phyloP scores from a whole-genome alignment of 768 basidiomycete species.

The Mycena capillaripes region DNA sequence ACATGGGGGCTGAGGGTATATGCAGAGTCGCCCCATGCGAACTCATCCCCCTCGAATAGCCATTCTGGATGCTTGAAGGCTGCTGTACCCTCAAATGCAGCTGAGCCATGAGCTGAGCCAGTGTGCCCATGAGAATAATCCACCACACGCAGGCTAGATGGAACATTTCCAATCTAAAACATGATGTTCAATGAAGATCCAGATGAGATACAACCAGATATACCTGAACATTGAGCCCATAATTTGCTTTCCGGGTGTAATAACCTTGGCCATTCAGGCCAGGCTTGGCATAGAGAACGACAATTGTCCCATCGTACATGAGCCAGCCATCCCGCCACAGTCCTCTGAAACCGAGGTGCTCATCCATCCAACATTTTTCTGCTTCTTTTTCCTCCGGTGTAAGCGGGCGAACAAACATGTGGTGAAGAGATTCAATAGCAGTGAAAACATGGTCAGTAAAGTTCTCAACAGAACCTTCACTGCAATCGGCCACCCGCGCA shows the following conservation, averaged over 20 bases:
- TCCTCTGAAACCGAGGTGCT: conserved; percentile 46
- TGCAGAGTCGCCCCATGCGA: conserved; percentile 40
- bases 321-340: conserved; percentile 52
- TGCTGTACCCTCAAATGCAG: conserved; percentile 47
- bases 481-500: conserved; percentile 43
- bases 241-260: conserved; percentile 50
- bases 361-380: conserved; percentile 53
- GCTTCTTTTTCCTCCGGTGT: conserved; percentile 49
- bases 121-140: conserved; percentile 51
- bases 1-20: conserved; percentile 44
- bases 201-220: not conserved
- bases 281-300: conserved; percentile 45
- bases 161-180: conserved; percentile 50
- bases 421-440: conserved; percentile 49
- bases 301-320: conserved; percentile 53
- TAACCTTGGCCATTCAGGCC: conserved; percentile 50
- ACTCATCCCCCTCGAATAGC: conserved; percentile 47
- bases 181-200: not conserved
- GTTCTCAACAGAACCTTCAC: conserved; percentile 46
- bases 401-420: conserved; percentile 44
- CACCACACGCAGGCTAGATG: conserved; percentile 45
- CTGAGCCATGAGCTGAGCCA: conserved; percentile 51
- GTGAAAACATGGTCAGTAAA: conserved; percentile 46
- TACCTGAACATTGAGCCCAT: conserved; percentile 54
- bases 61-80: conserved; percentile 42